Evolutionary conservation across 768 basidiomycete genomes (phyloP), one percentile per base, ranked within the genome.

Genomic region (Kwoniella botswanensis): DNA sequence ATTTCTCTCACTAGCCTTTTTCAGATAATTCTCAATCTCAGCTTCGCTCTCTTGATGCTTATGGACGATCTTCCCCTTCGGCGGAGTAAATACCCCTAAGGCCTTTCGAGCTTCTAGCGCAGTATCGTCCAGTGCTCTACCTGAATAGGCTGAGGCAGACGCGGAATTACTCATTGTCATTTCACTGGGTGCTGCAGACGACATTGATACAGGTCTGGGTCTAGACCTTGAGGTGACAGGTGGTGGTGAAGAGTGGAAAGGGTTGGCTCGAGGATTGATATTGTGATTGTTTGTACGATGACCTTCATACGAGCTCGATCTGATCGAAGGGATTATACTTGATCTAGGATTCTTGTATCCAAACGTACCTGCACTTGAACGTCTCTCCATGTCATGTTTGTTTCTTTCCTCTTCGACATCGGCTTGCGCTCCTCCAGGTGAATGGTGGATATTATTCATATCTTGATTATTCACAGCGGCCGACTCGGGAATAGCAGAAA

Each of bases 21-120:
- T 57, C 17, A 79, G 68, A 50, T 77, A 69, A 4, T 73, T 72
- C 11, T 68, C 59, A 22, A 77, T 77, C 1, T 67, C 67, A 21
- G 57, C 65, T n/a, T 73, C 71, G 17, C 63, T 68, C 62, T 79
- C 74, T 18, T 71, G 74, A 4, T 55, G 43, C n/a, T 70, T 72
- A 56, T 76, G 75, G 3, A 63, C 35, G 9, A 58, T 67, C 22
- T 63, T 68, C 10, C 53, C 59, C 11, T 67, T 65, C 6, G 71
- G 65, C 6, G 72, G 70, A 17, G 75, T 71, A 52, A 70, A 74
- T 26, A 63, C 41, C 1, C 72, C 72, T 17, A 67, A 17, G 5
- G 62, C 63, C 10, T 62, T 63, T 17, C 68, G 65, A 50, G 68
- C 71, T 44, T 60, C 65, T 21, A 62, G 60, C 15, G 53, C 65